phyloP scores from a whole-genome alignment of 1,139 yeast genomes.

The Magnusiomyces ingens region DNA sequence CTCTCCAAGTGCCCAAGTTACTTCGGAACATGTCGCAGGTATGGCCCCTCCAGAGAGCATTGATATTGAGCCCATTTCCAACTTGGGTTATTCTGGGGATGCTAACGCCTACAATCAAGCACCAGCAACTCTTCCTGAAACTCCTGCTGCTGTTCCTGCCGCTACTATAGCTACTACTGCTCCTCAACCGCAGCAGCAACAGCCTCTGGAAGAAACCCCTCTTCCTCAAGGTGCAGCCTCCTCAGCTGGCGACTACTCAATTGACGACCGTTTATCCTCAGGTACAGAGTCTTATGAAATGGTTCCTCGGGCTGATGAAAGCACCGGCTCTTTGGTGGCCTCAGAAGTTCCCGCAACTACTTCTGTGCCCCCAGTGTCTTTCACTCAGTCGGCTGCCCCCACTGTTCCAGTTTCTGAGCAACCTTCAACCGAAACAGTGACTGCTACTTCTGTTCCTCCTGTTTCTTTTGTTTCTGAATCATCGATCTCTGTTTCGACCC shows the following conservation, averaged over 20 bases:
- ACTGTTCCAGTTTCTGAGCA: no score
- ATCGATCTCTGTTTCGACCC: no score
- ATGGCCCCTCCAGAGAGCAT: conserved; percentile 27
- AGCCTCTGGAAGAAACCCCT: background rate
- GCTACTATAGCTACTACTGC: conserved; percentile 7
- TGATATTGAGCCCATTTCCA: conserved; percentile 9
- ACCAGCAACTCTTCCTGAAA: conserved; percentile 12
- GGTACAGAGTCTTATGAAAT: conserved; percentile 11
- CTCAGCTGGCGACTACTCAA: background rate
- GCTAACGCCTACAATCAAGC: background rate
- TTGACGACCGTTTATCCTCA: conserved; percentile 1
- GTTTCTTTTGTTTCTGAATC: background rate
- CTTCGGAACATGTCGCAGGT: conserved; percentile 30
- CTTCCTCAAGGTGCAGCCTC: no score
- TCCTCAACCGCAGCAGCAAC: background rate
- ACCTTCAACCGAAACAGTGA: background rate
- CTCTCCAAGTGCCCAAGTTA: conserved; percentile 35
- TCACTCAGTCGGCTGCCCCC: no score
- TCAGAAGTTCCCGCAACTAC: background rate
- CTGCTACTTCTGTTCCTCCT: background rate
- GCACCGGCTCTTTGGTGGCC: background rate
- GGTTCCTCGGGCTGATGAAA: conserved; percentile 7
- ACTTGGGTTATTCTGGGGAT: background rate
- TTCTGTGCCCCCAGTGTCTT: no score
- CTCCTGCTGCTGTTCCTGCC: conserved; percentile 19